Percentiles rank a stretch among this genome's conserved stretches.
Conservation (phyloP, 768 basidiomycete genomes). For the Hypsizygus marmoreus region DNA sequence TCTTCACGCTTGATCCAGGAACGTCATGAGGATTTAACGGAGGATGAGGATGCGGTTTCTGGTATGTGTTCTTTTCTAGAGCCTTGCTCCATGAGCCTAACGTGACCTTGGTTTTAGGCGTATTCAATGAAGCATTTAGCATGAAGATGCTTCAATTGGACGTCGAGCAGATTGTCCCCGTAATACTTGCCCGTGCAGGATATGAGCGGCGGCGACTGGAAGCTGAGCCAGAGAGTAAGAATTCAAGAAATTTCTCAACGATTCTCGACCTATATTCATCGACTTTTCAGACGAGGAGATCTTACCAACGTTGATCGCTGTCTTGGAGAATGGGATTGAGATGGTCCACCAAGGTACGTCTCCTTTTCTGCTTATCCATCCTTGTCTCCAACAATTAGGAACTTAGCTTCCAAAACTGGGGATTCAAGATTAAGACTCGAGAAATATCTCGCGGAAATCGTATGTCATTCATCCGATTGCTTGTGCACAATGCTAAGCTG, state of each 20-base stretch:
- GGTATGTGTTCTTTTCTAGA: slow-evolving; percentile 26
- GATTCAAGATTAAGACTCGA: slow-evolving; percentile 82
- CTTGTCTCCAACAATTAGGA: not conserved
- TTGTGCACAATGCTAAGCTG: not conserved
- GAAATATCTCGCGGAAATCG: slow-evolving; percentile 76
- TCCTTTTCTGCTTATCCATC: not conserved
- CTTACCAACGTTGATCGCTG: slow-evolving; percentile 52
- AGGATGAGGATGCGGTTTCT: slow-evolving; percentile 30
- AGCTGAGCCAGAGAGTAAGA: slow-evolving; percentile 41
- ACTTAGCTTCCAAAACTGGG: slow-evolving; percentile 60
- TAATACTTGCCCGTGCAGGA: slow-evolving; percentile 65
- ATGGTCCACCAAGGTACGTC: slow-evolving; percentile 58
- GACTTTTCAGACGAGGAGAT: slow-evolving; percentile 42
- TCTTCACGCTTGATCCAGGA: slow-evolving; percentile 36
- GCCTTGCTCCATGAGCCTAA: too few relatives aligned
- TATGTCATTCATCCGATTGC: slow-evolving; percentile 41
- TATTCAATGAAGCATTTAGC: slow-evolving; percentile 57
- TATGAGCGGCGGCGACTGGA: slow-evolving; percentile 61
- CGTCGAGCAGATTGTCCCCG: slow-evolving; percentile 63
- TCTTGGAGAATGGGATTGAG: slow-evolving; percentile 65
- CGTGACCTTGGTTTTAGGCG: slow-evolving; percentile 47
- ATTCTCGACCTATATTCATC: not conserved
- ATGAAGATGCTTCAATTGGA: slow-evolving; percentile 57
- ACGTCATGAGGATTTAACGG: slow-evolving; percentile 35
- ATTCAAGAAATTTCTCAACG: not conserved